These are phyloP conservation scores for Balansia obtecta DNA, from an alignment of 2,329 filamentous ascomycete species.

Conservation along the genomic window DNA sequence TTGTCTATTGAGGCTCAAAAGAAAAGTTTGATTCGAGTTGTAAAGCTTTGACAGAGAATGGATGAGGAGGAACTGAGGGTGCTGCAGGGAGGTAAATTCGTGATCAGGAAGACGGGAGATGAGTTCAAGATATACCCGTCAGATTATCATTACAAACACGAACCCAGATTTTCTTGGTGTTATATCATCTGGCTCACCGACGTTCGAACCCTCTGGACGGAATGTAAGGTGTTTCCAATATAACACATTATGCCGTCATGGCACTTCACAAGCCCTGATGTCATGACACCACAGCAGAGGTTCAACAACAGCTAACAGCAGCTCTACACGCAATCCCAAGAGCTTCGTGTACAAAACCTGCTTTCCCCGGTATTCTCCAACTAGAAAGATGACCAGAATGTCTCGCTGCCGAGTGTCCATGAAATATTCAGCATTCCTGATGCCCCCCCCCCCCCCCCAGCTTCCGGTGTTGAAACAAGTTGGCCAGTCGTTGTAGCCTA, in stretches of 20 bases:
- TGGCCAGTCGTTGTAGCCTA: background rate
- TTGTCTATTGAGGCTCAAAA: background rate
- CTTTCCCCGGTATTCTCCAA: background rate
- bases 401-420: background rate
- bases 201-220: background rate
- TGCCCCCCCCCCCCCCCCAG: background rate
- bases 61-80: background rate
- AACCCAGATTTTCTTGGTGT: background rate
- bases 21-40: background rate
- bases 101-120: background rate
- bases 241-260: background rate
- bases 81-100: too few species aligned
- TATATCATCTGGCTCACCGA: background rate
- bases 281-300: background rate
- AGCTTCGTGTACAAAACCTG: background rate
- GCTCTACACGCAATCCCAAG: background rate
- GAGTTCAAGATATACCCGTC: background rate
- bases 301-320: background rate
- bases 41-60: background rate
- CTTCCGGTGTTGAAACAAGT: background rate
- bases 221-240: background rate
- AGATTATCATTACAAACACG: background rate
- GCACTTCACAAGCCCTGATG: background rate
- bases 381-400: background rate
- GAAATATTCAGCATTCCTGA: background rate